Percentiles rank a stretch among this genome's conserved stretches.
These are phyloP conservation scores for Spinellus fusiger DNA, from an alignment of 192 early-diverging fungal genomes.

Conservation along the genomic window DNA sequence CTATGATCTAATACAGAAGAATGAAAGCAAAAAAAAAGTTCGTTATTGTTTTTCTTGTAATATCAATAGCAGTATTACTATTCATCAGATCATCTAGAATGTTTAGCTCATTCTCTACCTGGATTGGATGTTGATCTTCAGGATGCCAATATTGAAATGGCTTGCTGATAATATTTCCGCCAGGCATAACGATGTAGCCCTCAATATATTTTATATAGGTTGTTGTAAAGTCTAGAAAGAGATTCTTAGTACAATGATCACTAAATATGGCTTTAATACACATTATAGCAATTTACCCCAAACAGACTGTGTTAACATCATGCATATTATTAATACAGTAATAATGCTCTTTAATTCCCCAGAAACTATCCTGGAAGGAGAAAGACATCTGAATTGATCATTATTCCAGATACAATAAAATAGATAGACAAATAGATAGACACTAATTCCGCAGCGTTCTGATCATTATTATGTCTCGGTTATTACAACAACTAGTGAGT, in stretches of 20 bases:
- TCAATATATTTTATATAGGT: constrained; percentile 26
- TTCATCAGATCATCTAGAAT: neutral
- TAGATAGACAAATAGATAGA: constrained; percentile 15
- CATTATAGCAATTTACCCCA: constrained; percentile 17
- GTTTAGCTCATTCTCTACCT: constrained; percentile 1
- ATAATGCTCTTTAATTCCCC: constrained; percentile 29
- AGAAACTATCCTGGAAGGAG: constrained; percentile 1
- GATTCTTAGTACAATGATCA: neutral
- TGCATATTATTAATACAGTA: constrained; percentile 24
- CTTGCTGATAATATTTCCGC: constrained; percentile 11
- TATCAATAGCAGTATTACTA: neutral
- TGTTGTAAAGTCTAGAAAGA: constrained; percentile 18
- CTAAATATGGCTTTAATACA: neutral
- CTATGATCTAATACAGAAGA: constrained; percentile 5
- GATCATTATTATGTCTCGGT: neutral
- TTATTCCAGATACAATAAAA: constrained; percentile 10
- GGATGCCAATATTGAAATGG: constrained; percentile 17
- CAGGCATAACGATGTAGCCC: constrained; percentile 10
- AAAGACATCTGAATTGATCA: constrained; percentile 21
- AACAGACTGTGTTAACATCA: constrained; percentile 17
- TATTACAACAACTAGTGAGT: neutral
- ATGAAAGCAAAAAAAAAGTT: neutral
- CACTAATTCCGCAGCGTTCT: constrained; percentile 8
- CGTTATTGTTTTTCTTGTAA: neutral
- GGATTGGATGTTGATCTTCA: constrained; percentile 8